Percentiles rank a stretch among this genome's conserved stretches.
phyloP scores from a whole-genome alignment of 1,139 yeast genomes.

The Sugiyamaella paludigena region DNA sequence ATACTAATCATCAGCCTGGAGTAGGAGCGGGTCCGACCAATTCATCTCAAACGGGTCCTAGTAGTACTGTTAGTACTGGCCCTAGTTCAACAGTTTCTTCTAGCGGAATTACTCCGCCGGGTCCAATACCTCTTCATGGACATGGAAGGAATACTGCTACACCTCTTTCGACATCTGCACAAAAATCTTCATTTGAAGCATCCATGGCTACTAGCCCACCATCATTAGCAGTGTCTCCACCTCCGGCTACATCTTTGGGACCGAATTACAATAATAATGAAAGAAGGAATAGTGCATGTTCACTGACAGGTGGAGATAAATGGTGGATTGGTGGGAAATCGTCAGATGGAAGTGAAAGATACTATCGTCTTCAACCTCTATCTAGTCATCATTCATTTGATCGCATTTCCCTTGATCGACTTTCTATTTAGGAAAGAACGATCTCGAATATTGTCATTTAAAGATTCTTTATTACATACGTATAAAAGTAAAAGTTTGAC shows the following conservation, averaged over 20 bases:
- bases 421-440: conserved; percentile 25
- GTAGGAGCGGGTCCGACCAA: neutral
- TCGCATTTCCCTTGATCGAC: conserved; percentile 32
- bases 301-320: conserved; percentile 24
- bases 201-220: conserved; percentile 5
- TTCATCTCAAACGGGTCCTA: neutral
- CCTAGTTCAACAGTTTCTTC: neutral
- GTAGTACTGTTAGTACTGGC: neutral
- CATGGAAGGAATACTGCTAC: neutral
- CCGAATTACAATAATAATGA: conserved; percentile 15
- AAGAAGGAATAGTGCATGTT: conserved; percentile 21
- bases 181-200: neutral
- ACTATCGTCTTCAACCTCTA: conserved; percentile 32
- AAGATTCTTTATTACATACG: neutral
- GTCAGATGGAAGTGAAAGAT: conserved; percentile 34
- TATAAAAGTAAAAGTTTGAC: neutral
- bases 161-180: neutral
- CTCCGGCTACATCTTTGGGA: conserved; percentile 6
- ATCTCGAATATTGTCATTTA: too few relatives aligned
- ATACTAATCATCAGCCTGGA: neutral
- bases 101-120: neutral
- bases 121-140: conserved; percentile 2
- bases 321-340: conserved; percentile 38
- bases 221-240: conserved; percentile 1
- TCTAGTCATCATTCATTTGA: conserved; percentile 31